These are phyloP conservation scores for Colletotrichum caudatum DNA, from an alignment of 2,329 filamentous ascomycete genomes.

Conservation along the genomic window DNA sequence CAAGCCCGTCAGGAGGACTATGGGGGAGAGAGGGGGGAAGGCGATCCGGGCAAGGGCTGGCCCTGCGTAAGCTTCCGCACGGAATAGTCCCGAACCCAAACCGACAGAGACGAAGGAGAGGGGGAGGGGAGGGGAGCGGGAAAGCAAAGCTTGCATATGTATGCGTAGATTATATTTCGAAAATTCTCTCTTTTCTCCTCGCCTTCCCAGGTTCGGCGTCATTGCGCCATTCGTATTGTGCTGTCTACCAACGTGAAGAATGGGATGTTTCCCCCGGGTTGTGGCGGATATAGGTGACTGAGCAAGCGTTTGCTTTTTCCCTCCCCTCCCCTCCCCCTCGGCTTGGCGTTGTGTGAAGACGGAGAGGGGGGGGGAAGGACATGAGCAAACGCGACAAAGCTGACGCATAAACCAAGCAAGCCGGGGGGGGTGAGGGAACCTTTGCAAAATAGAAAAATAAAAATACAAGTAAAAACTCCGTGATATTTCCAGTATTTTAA, in stretches of 20 bases:
- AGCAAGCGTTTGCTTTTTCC: background rate
- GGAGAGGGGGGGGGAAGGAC: too few species aligned
- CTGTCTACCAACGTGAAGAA: background rate
- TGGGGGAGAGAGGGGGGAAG: background rate
- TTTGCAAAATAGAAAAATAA: background rate
- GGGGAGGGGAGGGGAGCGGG: background rate
- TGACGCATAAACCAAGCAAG: background rate
- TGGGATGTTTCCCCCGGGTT: background rate
- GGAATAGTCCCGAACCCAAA: background rate
- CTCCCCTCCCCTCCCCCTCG: too few species aligned
- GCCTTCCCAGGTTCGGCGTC: background rate
- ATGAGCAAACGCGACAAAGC: background rate
- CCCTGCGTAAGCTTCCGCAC: too few species aligned
- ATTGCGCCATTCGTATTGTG: background rate
- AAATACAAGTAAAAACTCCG: background rate
- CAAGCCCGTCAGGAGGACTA: background rate
- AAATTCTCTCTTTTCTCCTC: background rate
- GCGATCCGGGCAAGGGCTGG: background rate
- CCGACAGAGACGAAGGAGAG: background rate
- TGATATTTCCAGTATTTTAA: background rate
- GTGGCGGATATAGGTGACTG: background rate
- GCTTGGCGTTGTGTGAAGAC: background rate
- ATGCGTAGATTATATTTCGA: background rate
- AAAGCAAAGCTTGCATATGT: background rate
- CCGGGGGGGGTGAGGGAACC: fast-evolving